A percentile compares a stretch with the other conserved stretches of the same genome.
These are phyloP conservation scores for Xylaria scruposa DNA, from an alignment of 495 filamentous ascomycete genomes.

Conservation along the genomic window DNA sequence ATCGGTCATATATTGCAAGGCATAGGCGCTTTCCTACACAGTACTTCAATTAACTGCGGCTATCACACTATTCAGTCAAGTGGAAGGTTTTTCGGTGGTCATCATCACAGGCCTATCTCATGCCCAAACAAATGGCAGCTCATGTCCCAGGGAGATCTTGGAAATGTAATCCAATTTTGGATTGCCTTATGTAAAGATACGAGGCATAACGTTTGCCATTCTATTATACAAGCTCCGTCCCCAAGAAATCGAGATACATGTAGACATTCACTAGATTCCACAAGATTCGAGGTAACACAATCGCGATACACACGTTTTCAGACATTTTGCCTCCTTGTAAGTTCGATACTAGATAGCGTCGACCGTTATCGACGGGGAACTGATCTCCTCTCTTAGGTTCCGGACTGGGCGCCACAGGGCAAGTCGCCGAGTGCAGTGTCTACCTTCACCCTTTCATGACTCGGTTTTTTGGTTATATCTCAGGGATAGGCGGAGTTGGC, in stretches of 20 bases:
- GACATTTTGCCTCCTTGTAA: too few species aligned
- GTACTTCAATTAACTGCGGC: background rate
- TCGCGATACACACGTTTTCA: too few species aligned
- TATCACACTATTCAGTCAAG: background rate
- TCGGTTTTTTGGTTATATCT: too few species aligned
- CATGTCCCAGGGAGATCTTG: background rate
- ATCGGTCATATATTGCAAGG: background rate
- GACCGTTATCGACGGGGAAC: too few species aligned
- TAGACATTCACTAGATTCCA: background rate
- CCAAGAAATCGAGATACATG: background rate
- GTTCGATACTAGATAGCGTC: too few species aligned
- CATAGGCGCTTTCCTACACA: background rate
- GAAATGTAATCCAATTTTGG: background rate
- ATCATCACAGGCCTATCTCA: background rate
- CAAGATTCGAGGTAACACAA: background rate
- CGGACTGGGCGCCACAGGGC: too few species aligned
- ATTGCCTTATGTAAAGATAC: background rate
- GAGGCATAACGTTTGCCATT: background rate
- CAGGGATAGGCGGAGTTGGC: too few species aligned
- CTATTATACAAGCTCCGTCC: background rate
- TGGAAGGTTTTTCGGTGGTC: background rate
- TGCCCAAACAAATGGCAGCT: background rate
- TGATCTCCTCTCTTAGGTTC: too few species aligned
- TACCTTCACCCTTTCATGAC: too few species aligned
- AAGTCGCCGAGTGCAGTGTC: too few species aligned